Conservation (phyloP, 2,329 filamentous ascomycete genomes). For the Penicillium sp. region DNA sequence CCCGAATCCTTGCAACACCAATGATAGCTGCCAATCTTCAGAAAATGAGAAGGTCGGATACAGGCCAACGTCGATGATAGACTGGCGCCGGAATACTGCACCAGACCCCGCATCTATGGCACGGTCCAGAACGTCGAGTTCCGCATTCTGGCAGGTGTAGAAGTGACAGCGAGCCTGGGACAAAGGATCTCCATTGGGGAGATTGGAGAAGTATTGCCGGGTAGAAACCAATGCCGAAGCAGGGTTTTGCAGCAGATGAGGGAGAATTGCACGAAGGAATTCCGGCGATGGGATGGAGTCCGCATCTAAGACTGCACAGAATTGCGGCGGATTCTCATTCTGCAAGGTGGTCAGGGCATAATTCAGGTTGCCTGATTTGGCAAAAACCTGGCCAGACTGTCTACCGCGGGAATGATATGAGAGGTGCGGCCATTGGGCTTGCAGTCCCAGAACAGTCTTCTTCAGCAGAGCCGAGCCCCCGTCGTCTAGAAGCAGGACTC, state of each 20-base stretch:
- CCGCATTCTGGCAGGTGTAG: slow-evolving; percentile 34
- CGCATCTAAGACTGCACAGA: slow-evolving; percentile 35
- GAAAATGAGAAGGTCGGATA: slow-evolving; percentile 37
- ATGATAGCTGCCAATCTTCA: slow-evolving; percentile 37
- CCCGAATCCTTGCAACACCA: slow-evolving; percentile 31
- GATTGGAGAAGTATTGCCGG: slow-evolving; percentile 37
- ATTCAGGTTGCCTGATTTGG: slow-evolving; percentile 42
- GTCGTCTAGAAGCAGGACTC: slow-evolving; percentile 59
- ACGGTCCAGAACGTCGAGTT: slow-evolving; percentile 27
- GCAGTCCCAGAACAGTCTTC: slow-evolving; percentile 40
- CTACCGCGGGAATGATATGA: slow-evolving; percentile 56
- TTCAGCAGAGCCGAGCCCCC: slow-evolving; percentile 48
- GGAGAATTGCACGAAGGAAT: slow-evolving; percentile 38
- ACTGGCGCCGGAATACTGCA: slow-evolving; percentile 33
- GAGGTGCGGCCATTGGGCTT: slow-evolving; percentile 49
- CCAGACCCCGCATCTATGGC: slow-evolving; percentile 38
- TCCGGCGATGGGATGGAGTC: slow-evolving; percentile 38
- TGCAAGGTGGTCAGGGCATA: slow-evolving; percentile 31
- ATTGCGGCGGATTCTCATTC: slow-evolving; percentile 26
- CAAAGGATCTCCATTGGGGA: slow-evolving; percentile 32
- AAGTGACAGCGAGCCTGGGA: slow-evolving; percentile 33
- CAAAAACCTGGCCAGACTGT: slow-evolving; percentile 30
- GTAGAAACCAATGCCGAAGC: slow-evolving; percentile 33
- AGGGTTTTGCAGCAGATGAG: slow-evolving; percentile 32
- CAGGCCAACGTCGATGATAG: slow-evolving; percentile 31